phyloP scores from a whole-genome alignment of 108 stramenopile species.

The Chaetoceros muelleri region DNA sequence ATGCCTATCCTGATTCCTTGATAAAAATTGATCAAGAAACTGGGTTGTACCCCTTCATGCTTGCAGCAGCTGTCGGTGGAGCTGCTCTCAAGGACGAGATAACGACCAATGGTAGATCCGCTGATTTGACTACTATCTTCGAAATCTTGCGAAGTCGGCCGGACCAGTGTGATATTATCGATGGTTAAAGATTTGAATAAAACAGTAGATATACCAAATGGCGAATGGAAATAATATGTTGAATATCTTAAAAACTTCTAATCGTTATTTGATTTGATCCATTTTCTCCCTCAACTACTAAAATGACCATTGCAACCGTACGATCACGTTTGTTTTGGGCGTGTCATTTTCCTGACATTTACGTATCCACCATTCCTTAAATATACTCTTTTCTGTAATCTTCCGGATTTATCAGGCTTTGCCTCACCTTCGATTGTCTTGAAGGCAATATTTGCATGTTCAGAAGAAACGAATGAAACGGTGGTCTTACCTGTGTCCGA shows the following conservation, averaged over 20 bases:
- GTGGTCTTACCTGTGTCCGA: constrained; percentile 59
- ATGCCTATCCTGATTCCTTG: constrained; percentile 24
- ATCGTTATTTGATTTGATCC: too few species aligned
- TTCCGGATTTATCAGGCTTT: constrained; percentile 64
- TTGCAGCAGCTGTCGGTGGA: constrained; percentile 35
- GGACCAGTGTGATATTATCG: too few species aligned
- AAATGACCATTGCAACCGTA: too few species aligned
- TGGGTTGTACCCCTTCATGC: constrained; percentile 32
- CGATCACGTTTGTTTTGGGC: too few species aligned
- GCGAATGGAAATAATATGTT: too few species aligned
- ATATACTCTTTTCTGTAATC: constrained; percentile 78
- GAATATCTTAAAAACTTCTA: too few species aligned
- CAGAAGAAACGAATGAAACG: constrained; percentile 41
- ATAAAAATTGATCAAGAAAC: constrained; percentile 18
- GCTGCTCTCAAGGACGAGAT: too few species aligned
- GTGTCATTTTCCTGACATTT: constrained; percentile 69
- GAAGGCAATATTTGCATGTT: constrained; percentile 70
- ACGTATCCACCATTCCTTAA: constrained; percentile 60
- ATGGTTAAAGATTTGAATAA: too few species aligned
- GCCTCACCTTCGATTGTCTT: constrained; percentile 43
- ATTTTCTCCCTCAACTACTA: too few species aligned
- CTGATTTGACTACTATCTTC: constrained; percentile 6
- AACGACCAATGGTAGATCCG: not conserved
- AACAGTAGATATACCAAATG: too few species aligned
- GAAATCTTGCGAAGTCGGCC: too few species aligned